Conservation (phyloP, 2,329 filamentous ascomycete species). For the Aulographum hederae region DNA sequence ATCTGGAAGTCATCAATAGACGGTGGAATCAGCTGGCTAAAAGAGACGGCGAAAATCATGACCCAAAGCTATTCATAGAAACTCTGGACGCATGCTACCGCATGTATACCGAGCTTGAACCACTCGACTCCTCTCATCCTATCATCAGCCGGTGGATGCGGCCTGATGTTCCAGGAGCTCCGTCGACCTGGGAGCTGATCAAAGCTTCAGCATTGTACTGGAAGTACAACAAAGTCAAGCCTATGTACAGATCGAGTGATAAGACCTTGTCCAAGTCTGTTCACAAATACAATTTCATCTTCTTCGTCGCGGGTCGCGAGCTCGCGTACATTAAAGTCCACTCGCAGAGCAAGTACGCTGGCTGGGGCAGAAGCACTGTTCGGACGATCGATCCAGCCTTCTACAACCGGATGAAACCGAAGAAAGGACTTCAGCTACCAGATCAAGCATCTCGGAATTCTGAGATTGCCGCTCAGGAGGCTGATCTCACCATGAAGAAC, state of each 20-base stretch:
- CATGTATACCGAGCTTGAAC: conserved; percentile 9
- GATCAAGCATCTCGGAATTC: not conserved
- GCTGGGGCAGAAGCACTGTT: conserved; percentile 13
- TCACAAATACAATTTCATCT: conserved; percentile 12
- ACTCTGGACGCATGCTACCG: conserved; percentile 9
- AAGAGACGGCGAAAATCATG: not conserved
- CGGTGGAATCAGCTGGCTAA: not conserved
- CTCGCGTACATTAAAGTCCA: conserved; percentile 19
- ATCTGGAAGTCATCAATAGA: not conserved
- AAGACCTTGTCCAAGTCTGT: not conserved
- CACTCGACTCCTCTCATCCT: conserved; percentile 5
- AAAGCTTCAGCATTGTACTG: conserved; percentile 26
- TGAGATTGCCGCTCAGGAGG: not conserved
- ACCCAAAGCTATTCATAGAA: conserved; percentile 6
- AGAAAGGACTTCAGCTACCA: not conserved
- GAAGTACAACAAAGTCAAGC: no score
- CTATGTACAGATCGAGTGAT: not conserved
- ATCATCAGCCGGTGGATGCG: conserved; percentile 5
- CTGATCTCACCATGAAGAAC: not conserved
- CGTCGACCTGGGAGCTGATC: conserved; percentile 23
- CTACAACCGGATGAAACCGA: not conserved
- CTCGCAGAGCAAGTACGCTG: conserved; percentile 6
- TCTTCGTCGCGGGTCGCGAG: conserved; percentile 21
- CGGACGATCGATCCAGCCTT: conserved; percentile 9
- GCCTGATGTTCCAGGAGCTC: conserved; percentile 6